Conservation (phyloP, 805 yeast genomes). For the Wickerhamomyces subpelliculosus region DNA sequence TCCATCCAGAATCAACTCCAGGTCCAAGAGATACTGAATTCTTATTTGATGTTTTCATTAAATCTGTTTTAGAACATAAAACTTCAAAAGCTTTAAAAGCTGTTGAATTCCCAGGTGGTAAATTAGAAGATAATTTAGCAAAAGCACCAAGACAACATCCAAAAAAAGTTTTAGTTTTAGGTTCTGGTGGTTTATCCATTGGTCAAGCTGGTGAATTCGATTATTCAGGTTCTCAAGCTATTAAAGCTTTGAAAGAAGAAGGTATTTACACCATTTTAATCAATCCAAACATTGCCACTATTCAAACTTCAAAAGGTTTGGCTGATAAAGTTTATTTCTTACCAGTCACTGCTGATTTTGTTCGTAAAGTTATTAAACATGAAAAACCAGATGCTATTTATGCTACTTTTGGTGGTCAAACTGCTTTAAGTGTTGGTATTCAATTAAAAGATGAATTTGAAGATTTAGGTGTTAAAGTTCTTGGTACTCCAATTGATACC, state of each 20-base stretch:
- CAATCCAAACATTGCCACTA: constrained; percentile 97
- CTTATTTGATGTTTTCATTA: constrained; percentile 86
- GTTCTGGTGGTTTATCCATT: constrained; percentile 97
- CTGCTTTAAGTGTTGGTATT: constrained; percentile 95
- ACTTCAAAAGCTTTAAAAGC: constrained; percentile 51
- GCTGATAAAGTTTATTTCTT: constrained; percentile 97
- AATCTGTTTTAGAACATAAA: constrained; percentile 63
- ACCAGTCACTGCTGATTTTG: constrained; percentile 97
- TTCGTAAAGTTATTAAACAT: constrained; percentile 87
- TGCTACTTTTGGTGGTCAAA: constrained; percentile 98
- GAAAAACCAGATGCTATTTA: constrained; percentile 97
- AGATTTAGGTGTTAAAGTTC: constrained; percentile 82
- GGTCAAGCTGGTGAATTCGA: constrained; percentile 99
- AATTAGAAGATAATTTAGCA: constrained; percentile 61
- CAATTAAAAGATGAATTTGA: constrained; percentile 93
- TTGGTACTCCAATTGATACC: constrained; percentile 95
- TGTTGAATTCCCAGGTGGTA: constrained; percentile 89
- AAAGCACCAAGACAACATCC: constrained; percentile 75
- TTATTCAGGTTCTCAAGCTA: constrained; percentile 98
- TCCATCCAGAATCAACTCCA: constrained; percentile 98
- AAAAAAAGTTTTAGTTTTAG: constrained; percentile 88
- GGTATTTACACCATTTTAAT: constrained; percentile 93
- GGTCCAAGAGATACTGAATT: constrained; percentile 99
- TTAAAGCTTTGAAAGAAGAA: constrained; percentile 96
- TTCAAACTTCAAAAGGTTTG: constrained; percentile 94